Base-by-base conservation (phyloP, 2,329 filamentous ascomycete genomes). In the Epichloe typhina region DNA sequence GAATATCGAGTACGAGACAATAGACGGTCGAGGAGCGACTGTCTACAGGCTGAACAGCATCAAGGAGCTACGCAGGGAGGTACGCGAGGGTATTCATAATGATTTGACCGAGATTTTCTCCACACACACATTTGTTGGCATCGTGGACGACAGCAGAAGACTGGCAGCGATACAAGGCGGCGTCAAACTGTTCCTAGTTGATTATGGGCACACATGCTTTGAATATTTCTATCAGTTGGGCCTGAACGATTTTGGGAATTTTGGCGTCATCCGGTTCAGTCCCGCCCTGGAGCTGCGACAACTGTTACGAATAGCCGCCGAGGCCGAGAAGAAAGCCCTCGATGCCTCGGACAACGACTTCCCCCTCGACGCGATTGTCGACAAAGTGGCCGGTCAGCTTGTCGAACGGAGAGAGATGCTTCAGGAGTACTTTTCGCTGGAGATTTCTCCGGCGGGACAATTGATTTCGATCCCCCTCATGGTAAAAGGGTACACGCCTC, bases 181-280 rank as follows among this genome's bases (percentile, higher is more conserved):
- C 13, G 85, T 97, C 8, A 95, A 90, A 63, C 77, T 98, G 7
- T 96, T 86, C 65, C 78, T 98, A 21, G 76, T 98, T 49, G 93
- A 98, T 66, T 98, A 98, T 62, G 93, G 89, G 11, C 82, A 91
- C 63, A 72, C 86, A 1, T 86, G 82, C 64, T 86, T 82, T 54
- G 91, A 97, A 59, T 94, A 91, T 65, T 94, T 97, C 65, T 98
- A 98, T 69, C 93, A 98, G 68, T 71, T 97, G 19, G 91, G 89
- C 0, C 76, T 98, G 37, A 95, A 89, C 0, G 89, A 98, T 62
- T 98, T 98, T 67, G 88, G 86, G 2, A 98, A 98, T 64, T 96
- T 95, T 61, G 93, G 93, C 3, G 67, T 74, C 21, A 89, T 98
- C 52, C 81, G 79, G 11, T 88, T 98, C 59, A 79, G 82, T 46